Conservation (phyloP, 306 rosid species). For the Acacia acuminata region DNA sequence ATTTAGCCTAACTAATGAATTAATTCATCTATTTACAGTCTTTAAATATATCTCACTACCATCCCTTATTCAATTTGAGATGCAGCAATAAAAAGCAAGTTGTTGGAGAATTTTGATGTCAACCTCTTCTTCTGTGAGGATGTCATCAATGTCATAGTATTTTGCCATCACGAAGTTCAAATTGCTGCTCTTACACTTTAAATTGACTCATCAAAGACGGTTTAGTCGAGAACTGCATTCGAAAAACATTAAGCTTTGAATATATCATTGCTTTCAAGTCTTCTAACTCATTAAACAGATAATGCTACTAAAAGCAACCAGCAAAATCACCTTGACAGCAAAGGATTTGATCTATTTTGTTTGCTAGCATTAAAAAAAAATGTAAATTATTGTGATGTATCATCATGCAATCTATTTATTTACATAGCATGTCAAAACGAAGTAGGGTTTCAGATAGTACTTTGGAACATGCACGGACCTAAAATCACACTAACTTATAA, state of each 20-base stretch:
- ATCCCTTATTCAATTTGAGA: constrained; percentile 17
- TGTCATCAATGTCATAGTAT: constrained; percentile 85
- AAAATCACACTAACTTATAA: not conserved
- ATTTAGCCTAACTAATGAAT: constrained; percentile 5
- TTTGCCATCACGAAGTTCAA: constrained; percentile 51
- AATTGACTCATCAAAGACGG: constrained; percentile 36
- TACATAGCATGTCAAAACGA: not conserved
- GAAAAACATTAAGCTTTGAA: constrained; percentile 11
- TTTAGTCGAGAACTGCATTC: constrained; percentile 16
- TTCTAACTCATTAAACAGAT: not conserved
- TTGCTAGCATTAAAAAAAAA: not conserved
- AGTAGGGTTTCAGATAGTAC: not conserved
- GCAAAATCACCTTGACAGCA: not conserved
- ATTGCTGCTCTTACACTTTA: constrained; percentile 29
- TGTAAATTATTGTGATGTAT: not conserved
- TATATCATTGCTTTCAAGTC: constrained; percentile 5
- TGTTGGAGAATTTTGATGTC: not conserved
- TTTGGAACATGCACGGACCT: not conserved
- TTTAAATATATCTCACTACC: not conserved
- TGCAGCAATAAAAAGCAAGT: constrained; percentile 1
- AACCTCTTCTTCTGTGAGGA: constrained; percentile 84
- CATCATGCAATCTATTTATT: not conserved
- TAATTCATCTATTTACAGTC: not conserved
- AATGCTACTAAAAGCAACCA: constrained; percentile 15
- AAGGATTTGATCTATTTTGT: not conserved